phyloP scores from a whole-genome alignment of 805 yeast genomes.

The Danielozyma ontarioensis region DNA sequence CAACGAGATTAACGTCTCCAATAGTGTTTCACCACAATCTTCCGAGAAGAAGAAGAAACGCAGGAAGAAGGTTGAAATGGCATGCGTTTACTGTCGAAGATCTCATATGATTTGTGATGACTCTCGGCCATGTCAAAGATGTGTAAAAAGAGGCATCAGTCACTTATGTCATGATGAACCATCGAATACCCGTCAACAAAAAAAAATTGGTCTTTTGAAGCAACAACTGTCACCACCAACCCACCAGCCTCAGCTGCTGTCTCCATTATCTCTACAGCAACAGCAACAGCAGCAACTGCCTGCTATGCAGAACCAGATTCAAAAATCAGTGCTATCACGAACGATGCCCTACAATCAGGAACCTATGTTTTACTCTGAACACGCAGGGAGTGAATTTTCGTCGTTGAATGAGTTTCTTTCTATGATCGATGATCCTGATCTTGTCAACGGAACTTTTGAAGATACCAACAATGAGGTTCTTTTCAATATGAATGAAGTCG shows the following conservation, averaged over 20 bases:
- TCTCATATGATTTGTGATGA: constrained; percentile 94
- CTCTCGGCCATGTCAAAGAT: constrained; percentile 69
- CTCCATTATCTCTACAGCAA: too few relatives aligned
- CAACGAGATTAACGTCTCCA: too few relatives aligned
- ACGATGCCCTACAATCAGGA: constrained; percentile 49
- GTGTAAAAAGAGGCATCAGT: constrained; percentile 82
- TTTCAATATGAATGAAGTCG: constrained; percentile 1
- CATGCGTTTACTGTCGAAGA: constrained; percentile 88
- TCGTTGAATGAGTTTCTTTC: constrained; percentile 84
- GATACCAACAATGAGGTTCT: background rate
- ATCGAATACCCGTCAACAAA: constrained; percentile 36
- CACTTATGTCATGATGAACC: constrained; percentile 82
- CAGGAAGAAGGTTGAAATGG: constrained; percentile 53
- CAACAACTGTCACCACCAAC: background rate
- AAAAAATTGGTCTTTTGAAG: constrained; percentile 26
- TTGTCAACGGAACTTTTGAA: constrained; percentile 43
- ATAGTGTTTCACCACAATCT: too few relatives aligned
- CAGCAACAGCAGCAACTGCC: constrained; percentile 4
- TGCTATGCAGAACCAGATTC: constrained; percentile 5
- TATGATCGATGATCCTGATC: constrained; percentile 82
- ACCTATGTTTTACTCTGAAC: constrained; percentile 83
- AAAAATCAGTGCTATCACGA: constrained; percentile 31
- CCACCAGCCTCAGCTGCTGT: constrained; percentile 1
- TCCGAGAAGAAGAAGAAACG: constrained; percentile 16
- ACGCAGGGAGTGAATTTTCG: constrained; percentile 88